Evolutionary conservation across 345 rosid species (phyloP), one percentile per base, ranked within the genome.

Genomic region (Brassica juncea): DNA sequence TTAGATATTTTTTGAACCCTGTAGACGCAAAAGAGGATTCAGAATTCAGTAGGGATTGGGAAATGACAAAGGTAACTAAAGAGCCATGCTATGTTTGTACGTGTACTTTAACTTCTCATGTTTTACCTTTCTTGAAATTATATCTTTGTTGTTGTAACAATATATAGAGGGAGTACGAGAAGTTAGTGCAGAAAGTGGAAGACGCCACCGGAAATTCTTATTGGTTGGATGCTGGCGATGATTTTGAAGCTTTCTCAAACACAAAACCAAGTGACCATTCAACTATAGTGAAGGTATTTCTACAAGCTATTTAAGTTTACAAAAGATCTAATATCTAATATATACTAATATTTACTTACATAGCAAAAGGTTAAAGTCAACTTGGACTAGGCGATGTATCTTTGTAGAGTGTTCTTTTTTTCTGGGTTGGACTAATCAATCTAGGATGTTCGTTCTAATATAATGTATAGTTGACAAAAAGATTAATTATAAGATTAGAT

Each of bases 211-310:
- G 47, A 65, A 28, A 37, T 49, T 65, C 62, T 14, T 5, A 32
- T 39, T 79, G 77, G 14, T 55, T 54, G 44, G 85, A 80, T 52
- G 72, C 60, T 19, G 81, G 31, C 0, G 86, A 78, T 2, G 93
- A 89, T 35, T 80, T 83, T 15, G 77, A 85, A 27, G 83, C 30
- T 68, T 93, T 89, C 74, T 57, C 84, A 12, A 55, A 82, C 11
- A 25, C 68, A 15, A 86, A 87, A 16, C 72, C 72, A 9, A 58
- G 49, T 60, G 86, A 89, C 78, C 94, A 90, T 79, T 84, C 90
- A 14, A 67, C 89, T 0, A 88, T 90, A 21, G 65, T 91, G 11
- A 88, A 88, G 94, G 95, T 89, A 74, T 10, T 37, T 73, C n/a
- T 21, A 66, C n/a, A 67, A 21, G 30, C 23, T 5, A 10, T 5